Percentiles rank a stretch among this genome's conserved stretches.
phyloP scores from a whole-genome alignment of 306 rosid genomes.

The Arachis hypogaea region DNA sequence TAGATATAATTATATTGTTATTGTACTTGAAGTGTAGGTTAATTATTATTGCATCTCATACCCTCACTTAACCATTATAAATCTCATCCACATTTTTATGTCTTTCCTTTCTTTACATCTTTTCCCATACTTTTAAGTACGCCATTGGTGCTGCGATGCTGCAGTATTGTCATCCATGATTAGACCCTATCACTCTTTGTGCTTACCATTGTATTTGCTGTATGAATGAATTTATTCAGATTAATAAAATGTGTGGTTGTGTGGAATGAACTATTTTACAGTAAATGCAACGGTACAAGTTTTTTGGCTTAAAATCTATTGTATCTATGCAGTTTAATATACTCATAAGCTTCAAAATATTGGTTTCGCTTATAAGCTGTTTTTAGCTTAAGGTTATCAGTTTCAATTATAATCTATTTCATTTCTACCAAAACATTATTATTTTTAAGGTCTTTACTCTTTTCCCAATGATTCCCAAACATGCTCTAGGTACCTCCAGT shows the following conservation, averaged over 20 bases:
- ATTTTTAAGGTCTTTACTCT: no score
- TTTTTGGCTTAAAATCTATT: neutral
- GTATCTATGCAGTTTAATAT: neutral
- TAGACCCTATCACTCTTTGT: neutral
- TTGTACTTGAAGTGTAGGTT: neutral
- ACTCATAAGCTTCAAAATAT: neutral
- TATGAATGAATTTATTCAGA: neutral
- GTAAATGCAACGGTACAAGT: neutral
- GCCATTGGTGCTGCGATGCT: neutral
- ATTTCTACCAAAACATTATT: no score
- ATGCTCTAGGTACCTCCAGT: neutral
- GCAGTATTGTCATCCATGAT: neutral
- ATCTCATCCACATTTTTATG: neutral
- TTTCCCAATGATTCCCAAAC: no score
- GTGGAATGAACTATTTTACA: neutral
- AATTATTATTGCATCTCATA: constrained; percentile 3
- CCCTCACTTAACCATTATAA: neutral
- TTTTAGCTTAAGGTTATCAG: no score
- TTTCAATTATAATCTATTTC: no score
- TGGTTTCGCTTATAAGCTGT: no score
- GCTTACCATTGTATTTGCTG: neutral
- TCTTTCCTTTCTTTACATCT: neutral
- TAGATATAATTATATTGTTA: neutral
- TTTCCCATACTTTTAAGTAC: neutral
- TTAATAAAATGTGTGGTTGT: neutral